Evolutionary conservation across 2,329 filamentous ascomycete species (phyloP).

Genomic region (Nothopassalora personata): DNA sequence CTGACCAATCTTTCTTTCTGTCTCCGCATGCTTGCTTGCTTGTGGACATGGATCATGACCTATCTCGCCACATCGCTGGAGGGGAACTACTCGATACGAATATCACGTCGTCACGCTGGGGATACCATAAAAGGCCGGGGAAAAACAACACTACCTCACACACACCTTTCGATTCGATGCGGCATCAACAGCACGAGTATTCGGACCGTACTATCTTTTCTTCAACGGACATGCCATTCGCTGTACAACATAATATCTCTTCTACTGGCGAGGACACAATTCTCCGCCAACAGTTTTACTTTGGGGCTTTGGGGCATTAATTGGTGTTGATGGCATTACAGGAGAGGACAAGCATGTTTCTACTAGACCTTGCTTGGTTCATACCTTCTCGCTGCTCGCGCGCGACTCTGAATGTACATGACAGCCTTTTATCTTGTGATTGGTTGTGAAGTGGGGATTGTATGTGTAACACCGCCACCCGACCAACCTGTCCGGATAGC

Average conservation of each 20-base stretch:
- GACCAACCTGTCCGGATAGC: background rate
- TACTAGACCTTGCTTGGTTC: background rate
- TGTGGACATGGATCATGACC: constrained; percentile 4
- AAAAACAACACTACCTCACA: background rate
- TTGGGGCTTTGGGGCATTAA: background rate
- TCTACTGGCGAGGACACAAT: background rate
- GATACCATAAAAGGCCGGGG: background rate
- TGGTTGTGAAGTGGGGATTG: background rate
- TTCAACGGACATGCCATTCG: constrained; percentile 2
- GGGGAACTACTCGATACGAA: constrained; percentile 1
- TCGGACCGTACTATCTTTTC: constrained; percentile 1
- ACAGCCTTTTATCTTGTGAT: background rate
- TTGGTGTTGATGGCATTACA: background rate
- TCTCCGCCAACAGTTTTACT: background rate
- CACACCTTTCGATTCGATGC: background rate
- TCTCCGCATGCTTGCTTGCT: background rate
- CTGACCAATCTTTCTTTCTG: background rate
- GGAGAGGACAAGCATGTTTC: background rate
- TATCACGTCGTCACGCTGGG: constrained; percentile 3
- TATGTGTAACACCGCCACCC: background rate
- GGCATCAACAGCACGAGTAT: background rate
- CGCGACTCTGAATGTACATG: background rate
- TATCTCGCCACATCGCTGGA: background rate
- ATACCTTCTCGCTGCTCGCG: background rate
- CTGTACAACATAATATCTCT: constrained; percentile 3